phyloP scores from a whole-genome alignment of 2,329 filamentous ascomycete species.

The Torrubiellomyces zombiae region DNA sequence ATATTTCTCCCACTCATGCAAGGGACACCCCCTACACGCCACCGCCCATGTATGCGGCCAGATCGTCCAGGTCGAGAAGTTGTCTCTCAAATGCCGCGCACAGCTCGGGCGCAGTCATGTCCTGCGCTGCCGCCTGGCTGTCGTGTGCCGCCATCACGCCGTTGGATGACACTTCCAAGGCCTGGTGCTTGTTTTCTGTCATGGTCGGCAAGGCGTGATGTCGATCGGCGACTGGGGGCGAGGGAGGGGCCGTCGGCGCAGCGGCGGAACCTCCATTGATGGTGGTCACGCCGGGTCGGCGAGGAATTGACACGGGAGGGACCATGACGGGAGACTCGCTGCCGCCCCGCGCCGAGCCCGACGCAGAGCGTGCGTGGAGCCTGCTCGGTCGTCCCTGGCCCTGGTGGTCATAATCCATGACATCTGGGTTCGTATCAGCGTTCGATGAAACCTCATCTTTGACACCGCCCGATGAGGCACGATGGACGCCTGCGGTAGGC shows the following conservation, averaged over 20 bases:
- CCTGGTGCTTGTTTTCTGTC: slow-evolving; percentile 20
- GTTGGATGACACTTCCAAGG: slow-evolving; percentile 15
- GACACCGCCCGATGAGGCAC: slow-evolving; percentile 15
- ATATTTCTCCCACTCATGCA: too few relatives aligned
- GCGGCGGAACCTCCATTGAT: slow-evolving; percentile 40
- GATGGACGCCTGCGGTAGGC: slow-evolving; percentile 10
- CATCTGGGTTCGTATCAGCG: slow-evolving; percentile 35
- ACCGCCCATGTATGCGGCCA: slow-evolving; percentile 46
- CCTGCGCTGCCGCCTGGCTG: slow-evolving; percentile 21
- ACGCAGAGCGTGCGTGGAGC: slow-evolving; percentile 18
- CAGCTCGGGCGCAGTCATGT: slow-evolving; percentile 42
- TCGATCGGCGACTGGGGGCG: slow-evolving; percentile 19
- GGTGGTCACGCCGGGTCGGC: slow-evolving; percentile 37
- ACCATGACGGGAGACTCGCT: slow-evolving; percentile 35
- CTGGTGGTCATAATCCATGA: slow-evolving; percentile 40
- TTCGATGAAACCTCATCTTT: slow-evolving; percentile 41
- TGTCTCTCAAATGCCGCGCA: slow-evolving; percentile 43
- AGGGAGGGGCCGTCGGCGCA: slow-evolving; percentile 26
- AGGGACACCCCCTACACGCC: slow-evolving; percentile 31
- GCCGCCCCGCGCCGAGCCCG: slow-evolving; percentile 26
- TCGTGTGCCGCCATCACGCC: slow-evolving; percentile 15
- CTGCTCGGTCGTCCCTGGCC: slow-evolving; percentile 9
- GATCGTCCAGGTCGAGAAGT: slow-evolving; percentile 41
- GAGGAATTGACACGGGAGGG: slow-evolving; percentile 24
- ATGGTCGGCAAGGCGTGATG: slow-evolving; percentile 10